These are phyloP conservation scores for Phytophthora europaea DNA, from an alignment of 352 stramenopile species.

Conservation along the genomic window DNA sequence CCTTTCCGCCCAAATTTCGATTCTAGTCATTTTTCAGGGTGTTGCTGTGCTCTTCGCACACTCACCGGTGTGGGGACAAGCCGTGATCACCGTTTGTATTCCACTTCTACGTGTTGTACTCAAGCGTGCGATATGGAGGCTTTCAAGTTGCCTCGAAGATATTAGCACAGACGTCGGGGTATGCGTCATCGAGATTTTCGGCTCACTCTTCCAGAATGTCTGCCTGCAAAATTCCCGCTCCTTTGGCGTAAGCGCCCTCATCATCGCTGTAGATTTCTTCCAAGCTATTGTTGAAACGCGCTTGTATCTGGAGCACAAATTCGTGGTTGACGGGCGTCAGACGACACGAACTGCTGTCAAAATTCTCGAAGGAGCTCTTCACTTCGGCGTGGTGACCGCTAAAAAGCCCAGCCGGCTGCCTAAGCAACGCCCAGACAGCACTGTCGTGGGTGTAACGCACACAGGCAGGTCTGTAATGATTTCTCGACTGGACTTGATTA, in stretches of 20 bases:
- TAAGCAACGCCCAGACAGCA: conserved; percentile 3
- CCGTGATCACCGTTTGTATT: conserved; percentile 23
- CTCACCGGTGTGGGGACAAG: conserved; percentile 1
- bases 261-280: conserved; percentile 19
- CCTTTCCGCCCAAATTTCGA: conserved; percentile 15
- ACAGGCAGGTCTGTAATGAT: conserved; percentile 1
- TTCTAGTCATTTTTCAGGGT: conserved; percentile 30
- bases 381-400: conserved; percentile 1
- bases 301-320: conserved; percentile 36
- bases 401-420: background rate
- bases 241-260: conserved; percentile 3
- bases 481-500: background rate
- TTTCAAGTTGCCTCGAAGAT: conserved; percentile 28
- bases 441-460: conserved; percentile 1
- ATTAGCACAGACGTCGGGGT: conserved; percentile 37
- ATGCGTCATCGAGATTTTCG: conserved; percentile 40
- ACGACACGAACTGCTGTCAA: conserved; percentile 28
- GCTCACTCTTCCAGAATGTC: conserved; percentile 40
- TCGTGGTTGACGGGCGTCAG: conserved; percentile 20
- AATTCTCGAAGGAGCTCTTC: conserved; percentile 30
- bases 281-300: conserved; percentile 22
- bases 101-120: conserved; percentile 18
- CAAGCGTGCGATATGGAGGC: conserved; percentile 32
- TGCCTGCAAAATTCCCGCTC: conserved; percentile 32
- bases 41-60: conserved; percentile 25